Conservation (phyloP, 2,329 filamentous ascomycete species). For the Exophiala viscosa region DNA sequence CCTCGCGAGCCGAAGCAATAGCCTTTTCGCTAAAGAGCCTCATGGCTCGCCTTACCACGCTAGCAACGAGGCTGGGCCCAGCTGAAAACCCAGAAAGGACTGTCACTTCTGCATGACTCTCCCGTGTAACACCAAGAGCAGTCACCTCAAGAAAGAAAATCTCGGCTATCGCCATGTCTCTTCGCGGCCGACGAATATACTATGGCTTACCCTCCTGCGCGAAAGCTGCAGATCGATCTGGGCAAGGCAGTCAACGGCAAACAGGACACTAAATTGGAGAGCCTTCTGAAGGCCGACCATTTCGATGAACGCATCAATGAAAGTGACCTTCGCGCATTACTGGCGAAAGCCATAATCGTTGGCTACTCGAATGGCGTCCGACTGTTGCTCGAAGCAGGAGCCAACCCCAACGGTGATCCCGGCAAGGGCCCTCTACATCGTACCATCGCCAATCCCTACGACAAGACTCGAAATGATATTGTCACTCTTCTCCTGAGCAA, state of each 20-base stretch:
- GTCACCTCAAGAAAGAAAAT: no score
- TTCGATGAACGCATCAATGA: not conserved
- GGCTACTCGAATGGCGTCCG: constrained; percentile 12
- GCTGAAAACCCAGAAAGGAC: no score
- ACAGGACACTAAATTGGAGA: constrained; percentile 2
- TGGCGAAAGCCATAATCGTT: constrained; percentile 9
- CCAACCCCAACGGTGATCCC: constrained; percentile 35
- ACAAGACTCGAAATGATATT: constrained; percentile 35
- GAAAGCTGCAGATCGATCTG: not conserved
- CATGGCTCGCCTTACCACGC: no score
- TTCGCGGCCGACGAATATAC: no score
- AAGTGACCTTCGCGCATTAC: constrained; percentile 5
- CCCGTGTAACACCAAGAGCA: no score
- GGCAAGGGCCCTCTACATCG: constrained; percentile 35
- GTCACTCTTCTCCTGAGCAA: constrained; percentile 32
- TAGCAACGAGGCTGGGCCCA: no score
- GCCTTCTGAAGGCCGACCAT: constrained; percentile 1
- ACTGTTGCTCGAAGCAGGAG: constrained; percentile 36
- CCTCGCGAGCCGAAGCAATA: no score
- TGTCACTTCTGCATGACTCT: no score
- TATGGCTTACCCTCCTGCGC: no score
- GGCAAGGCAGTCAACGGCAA: constrained; percentile 3
- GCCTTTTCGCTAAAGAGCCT: no score
- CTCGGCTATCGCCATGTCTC: no score
- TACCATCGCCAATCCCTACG: constrained; percentile 39